Base-by-base conservation (phyloP, 495 filamentous ascomycete species). In the Penicillium turbatum region DNA sequence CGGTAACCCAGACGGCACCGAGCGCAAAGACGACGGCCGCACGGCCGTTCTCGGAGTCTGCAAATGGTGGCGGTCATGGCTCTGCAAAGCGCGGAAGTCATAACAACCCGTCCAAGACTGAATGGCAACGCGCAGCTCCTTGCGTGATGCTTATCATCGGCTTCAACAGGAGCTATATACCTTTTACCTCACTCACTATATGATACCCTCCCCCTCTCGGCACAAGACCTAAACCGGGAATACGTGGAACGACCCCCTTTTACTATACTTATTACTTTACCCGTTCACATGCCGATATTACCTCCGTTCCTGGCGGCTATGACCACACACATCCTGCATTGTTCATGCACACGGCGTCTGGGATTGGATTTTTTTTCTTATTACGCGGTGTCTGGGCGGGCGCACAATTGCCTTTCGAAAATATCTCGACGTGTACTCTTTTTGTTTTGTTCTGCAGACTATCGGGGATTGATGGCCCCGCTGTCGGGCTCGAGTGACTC, bases 1-100 rank as follows among this genome's bases (percentile, higher is more conserved):
- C 35, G 84, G 84, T 1, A 81, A 85, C 61, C 82, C 82, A 32
- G 80, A 82, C 34, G 81, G 81, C n/a, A 79, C 77, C 43, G 83
- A 84, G 56, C 73, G 79, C 36, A 77, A 76, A 43, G 81, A 86
- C 50, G 83, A 86, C 56, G 84, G 84, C 8, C 73, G 78, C 31
- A 75, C 79, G 1, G 78, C 82, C 7, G 82, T 87, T 10, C 66
- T 87, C 17, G 77, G 76, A 5, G 79, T 87, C 53, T 70, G 79
- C 56, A 65, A 66, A 42, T 85, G 81, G 79, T 87, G 84, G 84
- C 81, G 83, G 55, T 67, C 65, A 29, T 85, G 79, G 79, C 64
- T 86, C 32, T 55, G 66, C 35, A 76, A 71, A 59, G 72, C 71
- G 17, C 62, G 72, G 15, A 68, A 65, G 32, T 47, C 40, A 38